Percentiles rank a stretch among this genome's conserved stretches.
Conservation (phyloP, 1,284 basidiomycete species). For the Leccinum griseonigrum region DNA sequence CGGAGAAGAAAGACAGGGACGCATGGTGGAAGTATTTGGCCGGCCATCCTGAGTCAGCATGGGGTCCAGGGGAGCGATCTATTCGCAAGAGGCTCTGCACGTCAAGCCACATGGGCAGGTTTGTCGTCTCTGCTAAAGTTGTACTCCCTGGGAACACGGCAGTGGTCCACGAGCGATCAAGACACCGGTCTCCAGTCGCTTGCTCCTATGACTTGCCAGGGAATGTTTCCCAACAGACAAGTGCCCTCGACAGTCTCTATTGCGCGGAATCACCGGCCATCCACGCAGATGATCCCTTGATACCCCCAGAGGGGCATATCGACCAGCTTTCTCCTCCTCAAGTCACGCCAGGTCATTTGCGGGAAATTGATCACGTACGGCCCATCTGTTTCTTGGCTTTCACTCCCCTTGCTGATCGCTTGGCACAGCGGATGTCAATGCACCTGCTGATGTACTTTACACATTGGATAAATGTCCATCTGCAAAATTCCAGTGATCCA, state of each 20-base stretch:
- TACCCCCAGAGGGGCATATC: neutral
- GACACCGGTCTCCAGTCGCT: neutral
- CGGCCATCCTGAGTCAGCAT: slow-evolving; percentile 63
- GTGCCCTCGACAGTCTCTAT: neutral
- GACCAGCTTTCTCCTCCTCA: slow-evolving; percentile 17
- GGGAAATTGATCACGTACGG: slow-evolving; percentile 62
- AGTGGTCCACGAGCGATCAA: slow-evolving; percentile 6
- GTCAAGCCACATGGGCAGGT: slow-evolving; percentile 35
- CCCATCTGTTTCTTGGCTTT: neutral
- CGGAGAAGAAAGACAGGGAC: slow-evolving; percentile 68
- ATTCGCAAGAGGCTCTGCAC: slow-evolving; percentile 24
- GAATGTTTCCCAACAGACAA: neutral
- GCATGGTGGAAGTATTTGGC: slow-evolving; percentile 76
- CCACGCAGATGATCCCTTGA: neutral
- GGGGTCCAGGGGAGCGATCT: slow-evolving; percentile 44
- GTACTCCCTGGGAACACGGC: slow-evolving; percentile 9
- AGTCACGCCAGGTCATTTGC: slow-evolving; percentile 50
- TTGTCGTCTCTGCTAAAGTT: slow-evolving; percentile 30
- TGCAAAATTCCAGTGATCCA: slow-evolving; percentile 44
- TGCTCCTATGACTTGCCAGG: neutral
- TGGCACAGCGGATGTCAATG: slow-evolving; percentile 57
- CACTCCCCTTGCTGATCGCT: slow-evolving; percentile 13
- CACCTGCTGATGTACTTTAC: slow-evolving; percentile 80
- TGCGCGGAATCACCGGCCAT: neutral
- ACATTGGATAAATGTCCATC: slow-evolving; percentile 71